phyloP scores from a whole-genome alignment of 306 rosid genomes.

The Lupinus albus region DNA sequence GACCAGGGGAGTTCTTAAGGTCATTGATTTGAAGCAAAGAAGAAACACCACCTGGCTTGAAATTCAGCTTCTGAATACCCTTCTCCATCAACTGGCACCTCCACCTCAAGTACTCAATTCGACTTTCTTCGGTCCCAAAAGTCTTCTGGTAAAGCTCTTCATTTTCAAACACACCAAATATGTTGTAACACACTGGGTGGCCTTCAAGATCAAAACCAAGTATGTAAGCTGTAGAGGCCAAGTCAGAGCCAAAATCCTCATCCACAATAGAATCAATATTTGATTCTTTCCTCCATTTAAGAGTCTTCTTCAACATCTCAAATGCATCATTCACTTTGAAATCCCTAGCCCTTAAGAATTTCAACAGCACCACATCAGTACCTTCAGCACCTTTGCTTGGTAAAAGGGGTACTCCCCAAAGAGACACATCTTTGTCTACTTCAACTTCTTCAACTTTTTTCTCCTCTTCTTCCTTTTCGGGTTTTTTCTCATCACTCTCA shows the following conservation, averaged over 20 bases:
- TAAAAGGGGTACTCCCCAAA: conserved; percentile 55
- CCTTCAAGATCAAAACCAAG: conserved; percentile 54
- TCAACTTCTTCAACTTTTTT: conserved; percentile 14
- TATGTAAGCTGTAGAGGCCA: conserved; percentile 42
- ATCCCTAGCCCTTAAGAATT: conserved; percentile 59
- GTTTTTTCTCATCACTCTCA: not conserved
- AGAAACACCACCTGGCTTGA: conserved; percentile 56
- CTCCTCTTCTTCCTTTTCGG: conserved; percentile 30
- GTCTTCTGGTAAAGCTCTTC: conserved; percentile 48
- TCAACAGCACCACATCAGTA: conserved; percentile 47
- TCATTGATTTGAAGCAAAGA: conserved; percentile 59
- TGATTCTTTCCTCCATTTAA: conserved; percentile 55
- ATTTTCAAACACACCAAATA: conserved; percentile 47
- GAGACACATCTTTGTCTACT: conserved; percentile 29
- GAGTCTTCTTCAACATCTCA: conserved; percentile 59
- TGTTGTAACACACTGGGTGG: conserved; percentile 56
- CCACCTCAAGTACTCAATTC: conserved; percentile 51
- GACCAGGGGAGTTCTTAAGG: conserved; percentile 52
- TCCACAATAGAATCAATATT: conserved; percentile 48
- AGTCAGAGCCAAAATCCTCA: conserved; percentile 41
- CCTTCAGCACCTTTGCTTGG: conserved; percentile 50
- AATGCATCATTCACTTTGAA: conserved; percentile 51
- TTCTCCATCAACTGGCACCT: conserved; percentile 61
- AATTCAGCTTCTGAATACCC: conserved; percentile 50
- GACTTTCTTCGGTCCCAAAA: conserved; percentile 49